Conservation (phyloP, 2,329 filamentous ascomycete genomes). For the Ophiostoma australiae region DNA sequence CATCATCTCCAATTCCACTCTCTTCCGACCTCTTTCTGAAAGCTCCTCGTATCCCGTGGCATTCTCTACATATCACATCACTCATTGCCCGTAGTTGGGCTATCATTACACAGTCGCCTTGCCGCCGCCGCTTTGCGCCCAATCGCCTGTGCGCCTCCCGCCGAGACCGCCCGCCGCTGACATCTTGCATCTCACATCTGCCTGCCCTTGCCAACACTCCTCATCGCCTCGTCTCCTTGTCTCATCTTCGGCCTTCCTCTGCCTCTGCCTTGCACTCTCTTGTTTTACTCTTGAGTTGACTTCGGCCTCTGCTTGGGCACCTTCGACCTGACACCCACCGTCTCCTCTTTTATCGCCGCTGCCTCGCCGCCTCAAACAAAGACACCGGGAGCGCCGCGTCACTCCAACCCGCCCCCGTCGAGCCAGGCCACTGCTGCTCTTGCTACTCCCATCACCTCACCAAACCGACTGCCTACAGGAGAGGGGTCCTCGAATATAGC, state of each 20-base stretch:
- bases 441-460: background rate
- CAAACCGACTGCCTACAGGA: background rate
- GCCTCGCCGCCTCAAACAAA: slow-evolving; percentile 9
- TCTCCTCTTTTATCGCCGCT: background rate
- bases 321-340: background rate
- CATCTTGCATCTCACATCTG: background rate
- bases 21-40: background rate
- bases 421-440: background rate
- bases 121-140: slow-evolving; percentile 22
- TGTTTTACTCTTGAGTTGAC: background rate
- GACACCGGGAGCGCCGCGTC: slow-evolving; percentile 8
- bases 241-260: slow-evolving; percentile 3
- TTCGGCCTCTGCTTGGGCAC: background rate
- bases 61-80: background rate
- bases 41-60: background rate
- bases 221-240: background rate
- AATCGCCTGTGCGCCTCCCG: slow-evolving; percentile 20
- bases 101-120: background rate
- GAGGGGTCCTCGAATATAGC: background rate
- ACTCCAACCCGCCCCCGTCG: background rate
- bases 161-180: slow-evolving; percentile 18
- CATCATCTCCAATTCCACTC: background rate
- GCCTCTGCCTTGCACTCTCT: background rate
- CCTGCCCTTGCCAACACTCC: background rate
- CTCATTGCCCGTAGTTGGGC: background rate